Conservation (phyloP, 1,139 yeast species). For the Protomyces inouyei region DNA sequence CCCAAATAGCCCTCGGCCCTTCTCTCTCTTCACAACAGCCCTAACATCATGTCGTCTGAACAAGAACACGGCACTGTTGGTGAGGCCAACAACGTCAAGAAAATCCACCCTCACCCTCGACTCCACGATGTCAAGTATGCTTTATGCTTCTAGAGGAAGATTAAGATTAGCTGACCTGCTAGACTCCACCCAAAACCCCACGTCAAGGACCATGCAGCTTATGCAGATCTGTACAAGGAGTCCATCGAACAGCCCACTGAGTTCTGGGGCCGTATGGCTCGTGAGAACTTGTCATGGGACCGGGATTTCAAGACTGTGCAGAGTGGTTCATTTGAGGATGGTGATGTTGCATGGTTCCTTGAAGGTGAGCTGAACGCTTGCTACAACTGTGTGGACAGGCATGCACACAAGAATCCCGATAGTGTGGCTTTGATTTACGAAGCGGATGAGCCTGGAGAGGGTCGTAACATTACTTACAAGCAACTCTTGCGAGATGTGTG, state of each 20-base stretch:
- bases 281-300: conserved; percentile 77
- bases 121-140: conserved; percentile 60
- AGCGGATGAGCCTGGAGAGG: conserved; percentile 83
- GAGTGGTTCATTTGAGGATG: conserved; percentile 63
- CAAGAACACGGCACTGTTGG: conserved; percentile 47
- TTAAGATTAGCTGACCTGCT: too few species aligned
- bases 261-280: conserved; percentile 80
- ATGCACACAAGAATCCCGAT: conserved; percentile 80
- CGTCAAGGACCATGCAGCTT: conserved; percentile 55
- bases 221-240: conserved; percentile 65
- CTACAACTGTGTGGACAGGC: conserved; percentile 95
- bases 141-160: too few species aligned
- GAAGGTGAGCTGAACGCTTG: conserved; percentile 92
- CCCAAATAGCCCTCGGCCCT: too few species aligned
- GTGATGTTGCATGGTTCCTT: conserved; percentile 88
- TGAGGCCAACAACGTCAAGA: conserved; percentile 67
- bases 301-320: conserved; percentile 69
- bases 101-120: conserved; percentile 58
- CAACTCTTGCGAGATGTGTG: conserved; percentile 84
- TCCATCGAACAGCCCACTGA: conserved; percentile 75
- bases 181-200: conserved; percentile 42
- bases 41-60: background rate
- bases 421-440: conserved; percentile 84
- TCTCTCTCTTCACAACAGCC: too few species aligned
- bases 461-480: conserved; percentile 67